Conservation (phyloP, 202 grass and related monocot species). For the Hordeum pubiflorum region DNA sequence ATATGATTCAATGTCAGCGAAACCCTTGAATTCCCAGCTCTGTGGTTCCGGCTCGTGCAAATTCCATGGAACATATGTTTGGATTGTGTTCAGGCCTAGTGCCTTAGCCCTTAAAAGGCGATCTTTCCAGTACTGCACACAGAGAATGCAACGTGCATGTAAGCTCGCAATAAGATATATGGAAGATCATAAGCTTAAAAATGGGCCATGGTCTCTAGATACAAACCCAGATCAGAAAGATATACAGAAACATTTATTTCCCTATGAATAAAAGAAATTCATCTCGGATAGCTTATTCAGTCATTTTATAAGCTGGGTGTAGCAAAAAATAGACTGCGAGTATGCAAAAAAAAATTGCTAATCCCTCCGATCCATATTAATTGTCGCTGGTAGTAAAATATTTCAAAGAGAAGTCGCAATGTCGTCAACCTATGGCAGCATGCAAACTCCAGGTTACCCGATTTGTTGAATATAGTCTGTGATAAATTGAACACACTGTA, state of each 20-base stretch:
- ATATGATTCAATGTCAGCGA: constrained; percentile 67
- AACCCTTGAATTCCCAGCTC: constrained; percentile 63
- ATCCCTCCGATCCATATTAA: too few relatives aligned
- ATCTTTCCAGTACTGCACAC: constrained; percentile 84
- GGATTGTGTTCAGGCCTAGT: constrained; percentile 85
- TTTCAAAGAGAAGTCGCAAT: neutral
- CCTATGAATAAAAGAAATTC: neutral
- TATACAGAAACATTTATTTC: neutral
- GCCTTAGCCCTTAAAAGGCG: constrained; percentile 85
- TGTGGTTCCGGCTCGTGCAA: constrained; percentile 70
- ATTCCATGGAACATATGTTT: constrained; percentile 98
- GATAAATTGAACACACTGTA: too few relatives aligned
- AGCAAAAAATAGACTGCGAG: neutral
- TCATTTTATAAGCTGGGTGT: neutral
- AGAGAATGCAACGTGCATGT: constrained; percentile 19
- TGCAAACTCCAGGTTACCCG: neutral
- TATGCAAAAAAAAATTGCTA: neutral
- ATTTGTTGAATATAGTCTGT: neutral
- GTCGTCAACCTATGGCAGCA: neutral
- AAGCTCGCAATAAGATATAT: neutral
- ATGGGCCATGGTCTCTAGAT: neutral
- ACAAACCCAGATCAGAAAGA: neutral
- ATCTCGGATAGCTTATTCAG: neutral
- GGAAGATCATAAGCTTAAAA: neutral
- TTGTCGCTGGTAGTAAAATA: neutral